Evolutionary conservation across 2,329 filamentous ascomycete genomes (phyloP).

Genomic region (Ampelomyces quisqualis): DNA sequence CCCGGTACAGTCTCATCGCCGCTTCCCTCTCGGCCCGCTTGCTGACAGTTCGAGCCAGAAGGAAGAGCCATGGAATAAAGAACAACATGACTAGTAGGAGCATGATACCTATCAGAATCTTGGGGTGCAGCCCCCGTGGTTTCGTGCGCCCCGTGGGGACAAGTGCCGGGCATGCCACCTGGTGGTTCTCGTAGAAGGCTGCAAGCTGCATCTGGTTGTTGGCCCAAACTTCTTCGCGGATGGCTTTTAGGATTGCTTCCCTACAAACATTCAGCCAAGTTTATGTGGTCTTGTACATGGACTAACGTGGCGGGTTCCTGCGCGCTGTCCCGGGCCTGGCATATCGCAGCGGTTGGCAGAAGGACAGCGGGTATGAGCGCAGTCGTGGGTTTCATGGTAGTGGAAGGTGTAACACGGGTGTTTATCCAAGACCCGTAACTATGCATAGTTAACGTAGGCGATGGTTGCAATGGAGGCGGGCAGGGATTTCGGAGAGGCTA

Average conservation of each 20-base stretch:
- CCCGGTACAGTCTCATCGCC: too few relatives aligned
- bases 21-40: too few relatives aligned
- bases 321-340: not conserved
- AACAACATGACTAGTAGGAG: too few relatives aligned
- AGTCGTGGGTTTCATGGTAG: not conserved
- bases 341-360: not conserved
- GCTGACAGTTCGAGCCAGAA: too few relatives aligned
- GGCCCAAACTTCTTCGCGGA: constrained; percentile 1
- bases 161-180: not conserved
- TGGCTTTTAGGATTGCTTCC: not conserved
- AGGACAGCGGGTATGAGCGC: not conserved
- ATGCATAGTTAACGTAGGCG: too few relatives aligned
- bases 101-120: not conserved
- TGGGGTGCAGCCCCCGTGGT: not conserved
- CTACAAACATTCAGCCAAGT: not conserved
- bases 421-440: too few relatives aligned
- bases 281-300: not conserved
- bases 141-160: not conserved
- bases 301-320: not conserved
- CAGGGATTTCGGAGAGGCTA: too few relatives aligned
- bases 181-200: constrained; percentile 1
- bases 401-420: too few relatives aligned
- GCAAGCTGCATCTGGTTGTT: constrained; percentile 1
- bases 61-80: too few relatives aligned
- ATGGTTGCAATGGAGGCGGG: too few relatives aligned